phyloP scores from a whole-genome alignment of 2,329 filamentous ascomycete species.

The Trichoderma koningii region DNA sequence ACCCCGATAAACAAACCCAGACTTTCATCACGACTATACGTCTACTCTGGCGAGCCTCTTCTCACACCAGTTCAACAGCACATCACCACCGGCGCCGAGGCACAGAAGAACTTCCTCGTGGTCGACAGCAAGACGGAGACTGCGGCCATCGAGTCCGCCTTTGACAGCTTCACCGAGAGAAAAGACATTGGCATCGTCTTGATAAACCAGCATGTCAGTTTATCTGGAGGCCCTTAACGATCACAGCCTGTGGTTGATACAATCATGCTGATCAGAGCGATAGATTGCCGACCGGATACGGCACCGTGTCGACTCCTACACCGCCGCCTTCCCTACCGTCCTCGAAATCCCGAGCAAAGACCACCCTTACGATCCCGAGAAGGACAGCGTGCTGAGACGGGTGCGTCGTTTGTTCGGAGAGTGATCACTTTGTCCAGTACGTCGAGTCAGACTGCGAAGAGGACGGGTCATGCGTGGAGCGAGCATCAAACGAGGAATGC shows the following conservation, averaged over 20 bases:
- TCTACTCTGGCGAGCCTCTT: not conserved
- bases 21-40: not conserved
- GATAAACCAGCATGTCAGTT: slow-evolving; percentile 92
- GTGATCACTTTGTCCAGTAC: slow-evolving; percentile 44
- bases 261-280: slow-evolving; percentile 30
- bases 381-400: slow-evolving; percentile 92
- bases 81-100: slow-evolving; percentile 83
- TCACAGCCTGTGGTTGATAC: not conserved
- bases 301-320: slow-evolving; percentile 85
- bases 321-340: slow-evolving; percentile 91
- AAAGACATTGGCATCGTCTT: slow-evolving; percentile 97
- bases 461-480: not conserved
- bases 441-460: not conserved
- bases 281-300: slow-evolving; percentile 94
- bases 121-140: slow-evolving; percentile 94
- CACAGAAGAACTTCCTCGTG: slow-evolving; percentile 96
- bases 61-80: slow-evolving; percentile 59
- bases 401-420: slow-evolving; percentile 71
- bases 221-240: too few relatives aligned
- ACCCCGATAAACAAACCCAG: not conserved
- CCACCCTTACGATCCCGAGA: slow-evolving; percentile 97
- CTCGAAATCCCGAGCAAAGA: slow-evolving; percentile 98
- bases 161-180: slow-evolving; percentile 83
- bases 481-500: not conserved
- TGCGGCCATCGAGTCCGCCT: slow-evolving; percentile 82